Evolutionary conservation across 345 rosid genomes (phyloP).

Genomic region (Euphorbia peplus): DNA sequence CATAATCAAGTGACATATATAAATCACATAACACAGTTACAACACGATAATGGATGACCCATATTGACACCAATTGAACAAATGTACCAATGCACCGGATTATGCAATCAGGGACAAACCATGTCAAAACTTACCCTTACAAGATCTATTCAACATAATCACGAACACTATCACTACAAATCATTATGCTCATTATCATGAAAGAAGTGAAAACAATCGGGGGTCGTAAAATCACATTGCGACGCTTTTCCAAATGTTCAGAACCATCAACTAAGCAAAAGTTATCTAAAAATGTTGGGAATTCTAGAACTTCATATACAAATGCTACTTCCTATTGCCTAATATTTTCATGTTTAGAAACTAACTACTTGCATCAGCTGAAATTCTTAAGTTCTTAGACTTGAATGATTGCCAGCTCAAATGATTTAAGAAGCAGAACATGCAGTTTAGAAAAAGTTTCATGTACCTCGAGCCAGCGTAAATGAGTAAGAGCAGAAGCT

Average conservation of each 20-base stretch:
- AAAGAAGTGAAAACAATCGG: too few relatives aligned
- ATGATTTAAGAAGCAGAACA: background rate
- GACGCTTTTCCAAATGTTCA: background rate
- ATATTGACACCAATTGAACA: too few relatives aligned
- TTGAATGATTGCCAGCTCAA: background rate
- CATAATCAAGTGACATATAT: too few relatives aligned
- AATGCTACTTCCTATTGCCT: background rate
- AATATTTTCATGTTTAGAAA: background rate
- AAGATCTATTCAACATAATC: too few relatives aligned
- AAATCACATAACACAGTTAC: too few relatives aligned
- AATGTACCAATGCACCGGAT: too few relatives aligned
- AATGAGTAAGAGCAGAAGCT: slow-evolving; percentile 3
- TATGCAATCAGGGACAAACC: too few relatives aligned
- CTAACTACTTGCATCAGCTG: background rate
- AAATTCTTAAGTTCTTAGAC: background rate
- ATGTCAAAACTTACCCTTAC: too few relatives aligned
- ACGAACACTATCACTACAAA: too few relatives aligned
- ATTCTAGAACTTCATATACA: background rate
- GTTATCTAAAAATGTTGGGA: background rate
- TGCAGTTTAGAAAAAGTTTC: background rate
- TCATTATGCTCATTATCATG: too few relatives aligned
- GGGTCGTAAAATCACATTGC: background rate
- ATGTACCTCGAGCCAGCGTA: background rate
- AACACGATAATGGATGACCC: too few relatives aligned
- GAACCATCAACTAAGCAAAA: background rate